phyloP scores from a whole-genome alignment of 495 filamentous ascomycete species.

The Penicillium roqueforti region DNA sequence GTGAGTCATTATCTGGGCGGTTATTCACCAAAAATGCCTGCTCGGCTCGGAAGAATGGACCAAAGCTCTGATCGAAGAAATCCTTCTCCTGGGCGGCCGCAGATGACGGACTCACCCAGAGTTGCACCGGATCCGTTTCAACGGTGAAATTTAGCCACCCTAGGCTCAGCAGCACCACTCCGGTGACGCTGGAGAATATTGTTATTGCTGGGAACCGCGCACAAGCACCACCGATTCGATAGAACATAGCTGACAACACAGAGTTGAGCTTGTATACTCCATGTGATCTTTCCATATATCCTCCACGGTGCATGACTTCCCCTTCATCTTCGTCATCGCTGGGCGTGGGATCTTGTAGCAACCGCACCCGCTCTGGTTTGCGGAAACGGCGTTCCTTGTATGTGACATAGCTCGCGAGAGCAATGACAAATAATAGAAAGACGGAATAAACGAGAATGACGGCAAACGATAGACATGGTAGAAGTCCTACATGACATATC shows the following conservation, averaged over 20 bases:
- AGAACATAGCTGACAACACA: conserved; percentile 73
- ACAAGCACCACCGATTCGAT: conserved; percentile 72
- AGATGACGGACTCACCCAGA: conserved; percentile 95
- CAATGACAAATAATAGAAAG: conserved; percentile 63
- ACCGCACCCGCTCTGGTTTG: conserved; percentile 71
- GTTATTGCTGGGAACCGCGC: conserved; percentile 82
- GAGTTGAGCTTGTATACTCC: conserved; percentile 75
- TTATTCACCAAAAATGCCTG: conserved; percentile 94
- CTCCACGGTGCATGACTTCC: conserved; percentile 67
- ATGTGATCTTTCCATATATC: conserved; percentile 62
- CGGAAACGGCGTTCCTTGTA: conserved; percentile 66
- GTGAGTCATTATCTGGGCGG: conserved; percentile 54
- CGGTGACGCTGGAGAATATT: conserved; percentile 62
- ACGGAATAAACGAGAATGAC: conserved; percentile 82
- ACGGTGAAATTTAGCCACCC: conserved; percentile 84
- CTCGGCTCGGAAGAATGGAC: conserved; percentile 90
- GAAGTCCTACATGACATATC: conserved; percentile 74
- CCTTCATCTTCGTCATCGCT: conserved; percentile 86
- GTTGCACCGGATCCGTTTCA: conserved; percentile 80
- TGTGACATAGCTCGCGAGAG: conserved; percentile 66
- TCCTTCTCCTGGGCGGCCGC: conserved; percentile 86
- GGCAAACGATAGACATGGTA: conserved; percentile 88
- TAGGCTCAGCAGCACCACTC: conserved; percentile 71
- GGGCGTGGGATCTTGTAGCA: conserved; percentile 77
- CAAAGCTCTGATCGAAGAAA: conserved; percentile 94